phyloP scores from a whole-genome alignment of 805 yeast species.

The Myxozyma kluyveri region DNA sequence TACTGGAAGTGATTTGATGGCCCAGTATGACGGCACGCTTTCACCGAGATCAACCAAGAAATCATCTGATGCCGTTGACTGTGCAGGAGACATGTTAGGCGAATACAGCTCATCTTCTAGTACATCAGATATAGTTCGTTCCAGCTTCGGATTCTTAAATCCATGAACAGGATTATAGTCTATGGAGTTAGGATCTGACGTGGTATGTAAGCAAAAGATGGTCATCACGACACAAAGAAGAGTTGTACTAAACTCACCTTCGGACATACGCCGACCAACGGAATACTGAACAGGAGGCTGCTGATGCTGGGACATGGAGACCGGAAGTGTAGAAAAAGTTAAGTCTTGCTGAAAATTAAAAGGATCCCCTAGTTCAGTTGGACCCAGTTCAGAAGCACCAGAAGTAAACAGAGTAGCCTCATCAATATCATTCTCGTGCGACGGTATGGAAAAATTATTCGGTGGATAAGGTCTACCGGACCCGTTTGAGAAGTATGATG shows the following conservation, averaged over 20 bases:
- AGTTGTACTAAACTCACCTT: conserved; percentile 24
- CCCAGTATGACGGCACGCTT: conserved; percentile 10
- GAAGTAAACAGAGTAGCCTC: too few relatives aligned
- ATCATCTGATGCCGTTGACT: conserved; percentile 24
- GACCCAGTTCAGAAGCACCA: too few relatives aligned
- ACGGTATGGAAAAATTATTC: too few relatives aligned
- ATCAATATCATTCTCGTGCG: too few relatives aligned
- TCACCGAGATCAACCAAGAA: conserved; percentile 19
- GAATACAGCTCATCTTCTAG: conserved; percentile 58
- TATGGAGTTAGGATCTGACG: conserved; percentile 14
- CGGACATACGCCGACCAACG: conserved; percentile 25
- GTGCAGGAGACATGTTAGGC: conserved; percentile 29
- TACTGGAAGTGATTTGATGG: conserved; percentile 23
- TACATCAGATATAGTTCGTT: conserved; percentile 55
- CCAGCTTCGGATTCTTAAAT: conserved; percentile 45
- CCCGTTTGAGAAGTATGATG: conserved; percentile 3
- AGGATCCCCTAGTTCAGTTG: too few relatives aligned
- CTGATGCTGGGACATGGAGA: conserved; percentile 2
- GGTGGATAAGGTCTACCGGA: too few relatives aligned
- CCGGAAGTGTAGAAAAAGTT: too few relatives aligned
- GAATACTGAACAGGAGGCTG: too few relatives aligned
- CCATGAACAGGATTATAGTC: conserved; percentile 8
- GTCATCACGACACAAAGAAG: conserved; percentile 1
- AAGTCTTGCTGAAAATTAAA: too few relatives aligned
- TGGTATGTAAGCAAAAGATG: conserved; percentile 7